A percentile compares a stretch with the other conserved stretches of the same genome.
These are phyloP conservation scores for Apiospora sp. DNA, from an alignment of 2,329 filamentous ascomycete genomes.

Conservation along the genomic window DNA sequence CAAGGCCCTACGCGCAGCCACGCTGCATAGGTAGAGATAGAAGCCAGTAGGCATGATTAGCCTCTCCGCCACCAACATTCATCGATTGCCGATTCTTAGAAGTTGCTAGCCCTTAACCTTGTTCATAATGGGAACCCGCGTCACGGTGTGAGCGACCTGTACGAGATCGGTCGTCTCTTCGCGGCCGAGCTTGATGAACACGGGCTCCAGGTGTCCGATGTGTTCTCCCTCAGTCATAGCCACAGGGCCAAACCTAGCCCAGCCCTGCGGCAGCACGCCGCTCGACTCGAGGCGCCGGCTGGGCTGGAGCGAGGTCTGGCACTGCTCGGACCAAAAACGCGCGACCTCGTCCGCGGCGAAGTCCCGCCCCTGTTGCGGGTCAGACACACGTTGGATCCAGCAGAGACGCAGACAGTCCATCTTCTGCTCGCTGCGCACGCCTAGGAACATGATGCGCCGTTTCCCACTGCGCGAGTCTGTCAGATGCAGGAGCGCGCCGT, in stretches of 20 bases:
- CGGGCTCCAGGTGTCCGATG: conserved; percentile 2
- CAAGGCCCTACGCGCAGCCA: background rate
- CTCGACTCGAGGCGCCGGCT: conserved; percentile 4
- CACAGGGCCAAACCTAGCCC: background rate
- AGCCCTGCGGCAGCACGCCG: background rate
- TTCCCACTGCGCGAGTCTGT: background rate
- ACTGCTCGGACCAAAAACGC: background rate
- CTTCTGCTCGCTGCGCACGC: background rate
- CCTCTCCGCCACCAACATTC: background rate
- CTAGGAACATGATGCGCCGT: background rate
- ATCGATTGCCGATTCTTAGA: background rate
- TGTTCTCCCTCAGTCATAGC: background rate
- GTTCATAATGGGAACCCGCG: background rate
- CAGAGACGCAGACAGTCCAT: background rate
- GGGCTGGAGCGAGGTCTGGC: background rate
- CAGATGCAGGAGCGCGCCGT: background rate
- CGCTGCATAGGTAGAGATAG: background rate
- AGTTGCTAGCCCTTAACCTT: background rate
- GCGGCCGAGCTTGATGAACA: background rate
- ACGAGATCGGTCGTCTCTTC: background rate
- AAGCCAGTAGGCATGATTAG: background rate
- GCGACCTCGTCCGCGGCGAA: background rate
- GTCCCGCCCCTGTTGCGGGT: background rate
- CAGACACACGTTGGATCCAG: background rate
- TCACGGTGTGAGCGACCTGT: background rate